Percentiles rank a stretch among this genome's conserved stretches.
These are phyloP conservation scores for Globisporangium radiosum DNA, from an alignment of 352 stramenopile genomes.

Conservation along the genomic window DNA sequence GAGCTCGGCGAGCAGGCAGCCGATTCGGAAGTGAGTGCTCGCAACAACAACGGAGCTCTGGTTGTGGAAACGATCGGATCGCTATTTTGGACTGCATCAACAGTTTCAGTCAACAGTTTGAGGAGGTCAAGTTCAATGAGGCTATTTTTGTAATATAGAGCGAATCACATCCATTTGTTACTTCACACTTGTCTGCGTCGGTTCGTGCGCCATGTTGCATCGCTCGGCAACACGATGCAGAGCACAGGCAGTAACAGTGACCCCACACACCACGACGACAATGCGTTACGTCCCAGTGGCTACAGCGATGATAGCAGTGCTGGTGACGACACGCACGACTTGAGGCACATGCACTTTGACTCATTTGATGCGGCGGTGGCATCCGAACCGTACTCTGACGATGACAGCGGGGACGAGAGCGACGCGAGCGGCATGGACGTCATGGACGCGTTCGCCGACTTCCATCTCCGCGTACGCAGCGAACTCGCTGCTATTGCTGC, in stretches of 20 bases:
- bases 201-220: too few species aligned
- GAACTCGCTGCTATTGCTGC: background rate
- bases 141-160: background rate
- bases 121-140: too few species aligned
- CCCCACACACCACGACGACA: background rate
- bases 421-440: slow-evolving; percentile 12
- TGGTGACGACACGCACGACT: background rate
- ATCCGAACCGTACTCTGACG: background rate
- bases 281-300: background rate
- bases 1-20: background rate
- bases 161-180: background rate
- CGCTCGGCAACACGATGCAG: background rate
- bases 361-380: background rate
- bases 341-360: background rate
- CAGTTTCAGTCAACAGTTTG: background rate
- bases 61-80: background rate
- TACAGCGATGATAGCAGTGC: background rate
- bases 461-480: slow-evolving; percentile 31
- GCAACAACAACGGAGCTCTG: too few species aligned
- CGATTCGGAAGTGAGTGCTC: background rate
- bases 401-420: background rate
- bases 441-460: slow-evolving; percentile 46
- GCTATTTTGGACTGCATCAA: background rate
- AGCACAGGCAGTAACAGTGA: background rate
- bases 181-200: background rate